Base-by-base conservation (phyloP, 2,329 filamentous ascomycete genomes). In the Cladosporium sp. region DNA sequence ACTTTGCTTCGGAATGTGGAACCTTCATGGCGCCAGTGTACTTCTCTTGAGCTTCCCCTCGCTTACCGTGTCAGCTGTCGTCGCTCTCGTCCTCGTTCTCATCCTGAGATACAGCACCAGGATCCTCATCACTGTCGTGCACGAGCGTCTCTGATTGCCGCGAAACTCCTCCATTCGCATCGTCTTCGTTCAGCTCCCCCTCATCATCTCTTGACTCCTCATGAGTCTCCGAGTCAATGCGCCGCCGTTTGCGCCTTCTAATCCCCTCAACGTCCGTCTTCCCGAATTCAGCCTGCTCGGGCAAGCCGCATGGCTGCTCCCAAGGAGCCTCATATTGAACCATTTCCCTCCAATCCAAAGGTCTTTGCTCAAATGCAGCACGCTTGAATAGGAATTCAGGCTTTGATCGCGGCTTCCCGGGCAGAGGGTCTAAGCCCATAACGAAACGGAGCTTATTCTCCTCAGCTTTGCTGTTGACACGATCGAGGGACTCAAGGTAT, bases 401-500 rank as follows among this genome's bases (percentile, higher is more conserved):
- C 58, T 58, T 61, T 66, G 70, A 59, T 65, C 69, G 54, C 66
- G 62, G 34, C 58, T 58, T 45, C 5, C 56, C 42, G 40, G 49
- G 57, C 55, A 53, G 59, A 13, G 59, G 59, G 11, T 65, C 43
- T 22, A 68, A 54, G 31, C 67, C 68, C 2, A 82, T 66, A 2
- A 74, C 52, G 1, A 63, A 56, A 70, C 75, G 75, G 3, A 82
- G 62, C 3, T 62, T 62, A 1, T 62, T 52, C 59, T 82, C 77
- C 59, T 79, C 77, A 16, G 61, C 58, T 41, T 57, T 65, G 54
- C 72, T 75, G 9, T 66, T 64, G 56, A 72, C 59, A 37, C 66
- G 65, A 60, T 84, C 81, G 19, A 79, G 61, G 1, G 64, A 61
- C 51, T 80, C 74, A 16, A 76, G 68, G 56, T 77, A 74, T 3